phyloP scores from a whole-genome alignment of 306 rosid species.

The Urtica urens region DNA sequence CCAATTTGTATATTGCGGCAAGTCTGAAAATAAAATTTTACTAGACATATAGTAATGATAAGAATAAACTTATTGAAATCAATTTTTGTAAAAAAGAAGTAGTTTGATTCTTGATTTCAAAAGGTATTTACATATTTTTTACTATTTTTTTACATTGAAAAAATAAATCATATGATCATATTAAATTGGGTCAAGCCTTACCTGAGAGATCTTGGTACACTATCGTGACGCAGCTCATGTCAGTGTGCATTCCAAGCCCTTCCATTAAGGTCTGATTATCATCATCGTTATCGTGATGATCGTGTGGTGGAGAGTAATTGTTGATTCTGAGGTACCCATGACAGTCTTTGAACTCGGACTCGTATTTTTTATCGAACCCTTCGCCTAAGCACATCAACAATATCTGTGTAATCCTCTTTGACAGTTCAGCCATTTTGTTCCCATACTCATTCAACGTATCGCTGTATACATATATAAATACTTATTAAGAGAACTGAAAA shows the following conservation, averaged over 20 bases:
- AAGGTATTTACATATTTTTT: too few species aligned
- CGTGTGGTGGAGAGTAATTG: slow-evolving; percentile 53
- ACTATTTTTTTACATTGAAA: too few species aligned
- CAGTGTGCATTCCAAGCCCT: slow-evolving; percentile 97
- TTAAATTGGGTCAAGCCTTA: too few species aligned
- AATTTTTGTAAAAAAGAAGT: too few species aligned
- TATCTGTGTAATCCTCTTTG: slow-evolving; percentile 43
- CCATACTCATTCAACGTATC: slow-evolving; percentile 79
- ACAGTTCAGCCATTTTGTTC: slow-evolving; percentile 63
- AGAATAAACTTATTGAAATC: too few species aligned
- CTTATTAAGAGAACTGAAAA: too few species aligned
- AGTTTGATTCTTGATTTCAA: too few species aligned
- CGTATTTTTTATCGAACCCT: slow-evolving; percentile 39
- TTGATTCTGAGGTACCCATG: slow-evolving; percentile 82
- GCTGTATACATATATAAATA: slow-evolving; percentile 15
- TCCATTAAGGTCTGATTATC: slow-evolving; percentile 30
- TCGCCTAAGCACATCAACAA: slow-evolving; percentile 56
- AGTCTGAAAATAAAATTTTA: too few species aligned
- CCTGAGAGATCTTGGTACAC: slow-evolving; percentile 75
- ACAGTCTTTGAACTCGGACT: slow-evolving; percentile 57
- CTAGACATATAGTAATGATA: too few species aligned
- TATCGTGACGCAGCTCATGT: slow-evolving; percentile 84
- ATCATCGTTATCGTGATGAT: slow-evolving; percentile 24
- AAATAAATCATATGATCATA: too few species aligned
- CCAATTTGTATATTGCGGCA: too few species aligned